These are phyloP conservation scores for Suhomyces ambrosiae DNA, from an alignment of 1,139 yeast genomes.

Conservation along the genomic window DNA sequence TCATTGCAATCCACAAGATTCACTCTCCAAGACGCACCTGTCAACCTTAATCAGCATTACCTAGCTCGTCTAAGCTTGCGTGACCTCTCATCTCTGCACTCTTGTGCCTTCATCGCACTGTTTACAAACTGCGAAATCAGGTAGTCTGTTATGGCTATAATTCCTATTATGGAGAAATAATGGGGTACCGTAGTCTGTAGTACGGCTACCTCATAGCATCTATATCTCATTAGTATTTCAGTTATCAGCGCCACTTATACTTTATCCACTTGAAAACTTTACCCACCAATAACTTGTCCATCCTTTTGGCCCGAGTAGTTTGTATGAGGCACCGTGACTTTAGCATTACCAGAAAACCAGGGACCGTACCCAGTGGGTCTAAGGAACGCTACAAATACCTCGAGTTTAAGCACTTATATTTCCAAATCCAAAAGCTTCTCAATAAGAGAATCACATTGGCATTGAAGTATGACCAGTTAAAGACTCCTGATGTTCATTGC, in stretches of 20 bases:
- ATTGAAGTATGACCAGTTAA: conserved; percentile 57
- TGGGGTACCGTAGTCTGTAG: conserved; percentile 5
- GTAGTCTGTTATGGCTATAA: conserved; percentile 1
- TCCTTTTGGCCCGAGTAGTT: too few relatives aligned
- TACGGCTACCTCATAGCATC: neutral
- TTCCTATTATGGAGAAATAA: conserved; percentile 1
- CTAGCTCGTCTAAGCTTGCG: too few relatives aligned
- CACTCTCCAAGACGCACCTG: too few relatives aligned
- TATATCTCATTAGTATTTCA: neutral
- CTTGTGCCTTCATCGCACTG: too few relatives aligned
- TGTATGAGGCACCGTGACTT: conserved; percentile 14
- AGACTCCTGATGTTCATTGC: conserved; percentile 54
- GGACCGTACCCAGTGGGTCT: conserved; percentile 2
- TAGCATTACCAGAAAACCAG: conserved; percentile 9
- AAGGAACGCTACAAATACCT: conserved; percentile 20
- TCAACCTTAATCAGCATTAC: too few relatives aligned
- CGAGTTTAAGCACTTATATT: conserved; percentile 45
- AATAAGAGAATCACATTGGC: conserved; percentile 48
- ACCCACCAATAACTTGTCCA: too few relatives aligned
- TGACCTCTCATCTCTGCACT: too few relatives aligned
- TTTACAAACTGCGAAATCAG: conserved; percentile 12
- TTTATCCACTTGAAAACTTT: neutral
- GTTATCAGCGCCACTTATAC: neutral
- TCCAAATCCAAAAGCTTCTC: conserved; percentile 38
- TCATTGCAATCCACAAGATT: too few relatives aligned